These are phyloP conservation scores for Didymella pomorum DNA, from an alignment of 2,329 filamentous ascomycete species.

Conservation along the genomic window DNA sequence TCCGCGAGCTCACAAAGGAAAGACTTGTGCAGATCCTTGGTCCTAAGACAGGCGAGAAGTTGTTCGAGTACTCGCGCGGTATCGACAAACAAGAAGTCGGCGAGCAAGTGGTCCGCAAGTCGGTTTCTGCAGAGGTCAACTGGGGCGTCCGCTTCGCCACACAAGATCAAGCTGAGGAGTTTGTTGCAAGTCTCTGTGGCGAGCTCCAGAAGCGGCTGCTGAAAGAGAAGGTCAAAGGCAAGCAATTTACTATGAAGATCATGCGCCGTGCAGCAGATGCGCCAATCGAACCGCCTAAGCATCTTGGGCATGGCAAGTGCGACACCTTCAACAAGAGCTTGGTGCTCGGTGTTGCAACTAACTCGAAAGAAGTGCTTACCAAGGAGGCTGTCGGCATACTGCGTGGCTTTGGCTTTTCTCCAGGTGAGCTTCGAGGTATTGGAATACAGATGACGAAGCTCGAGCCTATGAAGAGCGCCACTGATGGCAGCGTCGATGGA, in stretches of 20 bases:
- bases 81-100: constrained; percentile 88
- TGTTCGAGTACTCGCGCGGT: constrained; percentile 89
- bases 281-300: constrained; percentile 88
- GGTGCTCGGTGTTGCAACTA: constrained; percentile 83
- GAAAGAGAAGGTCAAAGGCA: constrained; percentile 85
- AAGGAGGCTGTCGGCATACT: constrained; percentile 88
- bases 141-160: constrained; percentile 97
- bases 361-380: constrained; percentile 72
- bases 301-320: constrained; percentile 93
- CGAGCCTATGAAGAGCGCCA: constrained; percentile 73
- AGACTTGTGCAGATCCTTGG: constrained; percentile 76
- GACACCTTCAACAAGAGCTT: constrained; percentile 92
- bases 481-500: constrained; percentile 65
- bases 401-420: constrained; percentile 80
- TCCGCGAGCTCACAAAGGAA: constrained; percentile 79
- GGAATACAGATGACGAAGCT: constrained; percentile 94
- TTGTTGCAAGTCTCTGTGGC: constrained; percentile 82
- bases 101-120: constrained; percentile 85
- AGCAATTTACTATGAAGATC: constrained; percentile 90
- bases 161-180: constrained; percentile 92
- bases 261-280: constrained; percentile 89
- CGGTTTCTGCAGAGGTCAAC: constrained; percentile 95
- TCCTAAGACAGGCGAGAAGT: constrained; percentile 89
- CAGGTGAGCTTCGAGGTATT: constrained; percentile 90
- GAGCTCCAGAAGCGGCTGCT: constrained; percentile 83